phyloP scores from a whole-genome alignment of 345 rosid genomes.

The Isatis tinctoria region DNA sequence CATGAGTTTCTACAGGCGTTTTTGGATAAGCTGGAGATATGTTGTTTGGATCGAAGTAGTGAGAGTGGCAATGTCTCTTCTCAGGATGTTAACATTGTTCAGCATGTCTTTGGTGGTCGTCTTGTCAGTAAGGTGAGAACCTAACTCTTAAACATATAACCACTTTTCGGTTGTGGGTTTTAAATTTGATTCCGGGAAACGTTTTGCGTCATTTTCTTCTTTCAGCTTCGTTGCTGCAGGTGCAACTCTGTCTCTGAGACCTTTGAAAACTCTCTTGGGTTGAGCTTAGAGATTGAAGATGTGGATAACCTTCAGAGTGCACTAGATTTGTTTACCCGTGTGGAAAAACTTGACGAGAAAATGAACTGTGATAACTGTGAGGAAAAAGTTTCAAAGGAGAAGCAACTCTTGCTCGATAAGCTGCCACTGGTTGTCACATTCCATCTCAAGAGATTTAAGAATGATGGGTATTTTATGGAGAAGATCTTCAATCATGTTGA shows the following conservation, averaged over 20 bases:
- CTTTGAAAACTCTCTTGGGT: constrained; percentile 54
- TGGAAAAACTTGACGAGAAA: constrained; percentile 69
- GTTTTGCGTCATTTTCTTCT: background rate
- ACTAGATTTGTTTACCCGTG: constrained; percentile 66
- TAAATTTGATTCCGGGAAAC: background rate
- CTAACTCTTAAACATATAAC: background rate
- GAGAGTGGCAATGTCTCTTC: constrained; percentile 20
- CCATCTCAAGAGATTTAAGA: constrained; percentile 89
- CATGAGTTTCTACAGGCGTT: constrained; percentile 80
- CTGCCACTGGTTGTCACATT: constrained; percentile 66
- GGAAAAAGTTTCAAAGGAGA: constrained; percentile 59
- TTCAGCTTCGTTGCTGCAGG: constrained; percentile 68
- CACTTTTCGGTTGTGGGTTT: background rate
- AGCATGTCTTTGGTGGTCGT: constrained; percentile 65
- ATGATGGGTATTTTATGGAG: constrained; percentile 53
- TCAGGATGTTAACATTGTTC: constrained; percentile 43
- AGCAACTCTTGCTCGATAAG: constrained; percentile 69
- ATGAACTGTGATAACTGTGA: constrained; percentile 68
- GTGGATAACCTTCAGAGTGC: constrained; percentile 52
- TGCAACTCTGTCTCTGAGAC: constrained; percentile 59
- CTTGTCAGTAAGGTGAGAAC: constrained; percentile 60
- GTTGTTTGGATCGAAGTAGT: constrained; percentile 42
- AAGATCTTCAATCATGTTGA: constrained; percentile 73
- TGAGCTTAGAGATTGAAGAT: constrained; percentile 79
- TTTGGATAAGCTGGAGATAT: constrained; percentile 62